A percentile compares a stretch with the other conserved stretches of the same genome.
These are phyloP conservation scores for Parmelia sp. DNA, from an alignment of 495 filamentous ascomycete species.

Conservation along the genomic window DNA sequence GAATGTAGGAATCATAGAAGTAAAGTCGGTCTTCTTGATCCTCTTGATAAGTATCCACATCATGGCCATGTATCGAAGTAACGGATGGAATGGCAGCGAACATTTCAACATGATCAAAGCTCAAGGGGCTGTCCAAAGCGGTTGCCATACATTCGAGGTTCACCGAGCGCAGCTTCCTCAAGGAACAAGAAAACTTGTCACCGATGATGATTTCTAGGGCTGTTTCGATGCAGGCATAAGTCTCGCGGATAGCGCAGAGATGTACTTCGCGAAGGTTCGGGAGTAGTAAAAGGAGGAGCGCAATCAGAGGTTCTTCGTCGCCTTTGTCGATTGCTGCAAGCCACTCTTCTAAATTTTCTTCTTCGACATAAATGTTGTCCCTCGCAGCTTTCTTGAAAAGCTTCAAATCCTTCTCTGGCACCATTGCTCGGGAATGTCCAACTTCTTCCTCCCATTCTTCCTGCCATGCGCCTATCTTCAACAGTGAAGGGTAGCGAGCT, in stretches of 20 bases:
- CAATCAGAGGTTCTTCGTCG: neutral
- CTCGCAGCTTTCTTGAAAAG: neutral
- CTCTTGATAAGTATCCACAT: neutral
- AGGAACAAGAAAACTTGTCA: neutral
- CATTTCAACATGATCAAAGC: neutral
- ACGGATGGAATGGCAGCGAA: neutral
- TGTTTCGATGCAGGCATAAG: neutral
- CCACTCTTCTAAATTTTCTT: neutral
- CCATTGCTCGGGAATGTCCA: neutral
- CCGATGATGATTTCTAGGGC: neutral
- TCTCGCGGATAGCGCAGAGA: neutral
- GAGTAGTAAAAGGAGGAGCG: neutral
- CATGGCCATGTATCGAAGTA: neutral
- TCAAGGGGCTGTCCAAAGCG: neutral
- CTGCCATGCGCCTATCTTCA: neutral
- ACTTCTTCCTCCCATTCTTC: neutral
- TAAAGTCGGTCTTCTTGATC: no score
- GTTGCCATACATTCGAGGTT: neutral
- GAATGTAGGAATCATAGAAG: neutral
- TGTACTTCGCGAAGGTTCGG: neutral
- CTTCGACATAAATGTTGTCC: neutral
- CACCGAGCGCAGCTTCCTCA: neutral
- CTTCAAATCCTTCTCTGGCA: neutral
- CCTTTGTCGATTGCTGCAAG: neutral
- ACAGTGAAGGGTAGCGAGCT: neutral